phyloP scores from a whole-genome alignment of 2,329 filamentous ascomycete species.

The Knoxdaviesia capensis region DNA sequence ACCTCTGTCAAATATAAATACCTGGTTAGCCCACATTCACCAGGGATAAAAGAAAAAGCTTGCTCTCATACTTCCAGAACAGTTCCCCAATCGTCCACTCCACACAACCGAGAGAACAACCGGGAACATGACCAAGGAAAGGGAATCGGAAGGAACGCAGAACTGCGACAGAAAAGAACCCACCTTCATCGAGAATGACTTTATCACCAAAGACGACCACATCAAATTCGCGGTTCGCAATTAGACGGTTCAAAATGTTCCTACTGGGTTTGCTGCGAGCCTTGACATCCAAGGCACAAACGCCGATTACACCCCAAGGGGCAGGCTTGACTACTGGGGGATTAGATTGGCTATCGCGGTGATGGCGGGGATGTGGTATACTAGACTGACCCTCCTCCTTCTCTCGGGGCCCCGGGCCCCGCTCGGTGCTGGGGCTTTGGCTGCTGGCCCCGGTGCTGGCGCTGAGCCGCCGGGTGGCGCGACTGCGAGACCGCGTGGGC shows the following conservation, averaged over 20 bases:
- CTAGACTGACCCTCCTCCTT: slow-evolving; percentile 29
- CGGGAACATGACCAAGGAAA: neutral
- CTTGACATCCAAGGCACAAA: slow-evolving; percentile 90
- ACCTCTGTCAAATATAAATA: slow-evolving; percentile 31
- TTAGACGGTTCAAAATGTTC: slow-evolving; percentile 84
- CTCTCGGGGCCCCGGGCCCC: slow-evolving; percentile 31
- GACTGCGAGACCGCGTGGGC: slow-evolving; percentile 42
- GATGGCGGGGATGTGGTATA: neutral
- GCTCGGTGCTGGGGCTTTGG: slow-evolving; percentile 58
- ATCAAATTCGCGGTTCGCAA: slow-evolving; percentile 82
- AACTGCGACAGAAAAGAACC: slow-evolving; percentile 7
- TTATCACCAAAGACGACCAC: slow-evolving; percentile 98
- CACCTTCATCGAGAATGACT: slow-evolving; percentile 83
- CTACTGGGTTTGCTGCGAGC: slow-evolving; percentile 91
- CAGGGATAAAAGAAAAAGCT: slow-evolving; percentile 1
- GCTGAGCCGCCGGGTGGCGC: slow-evolving; percentile 56
- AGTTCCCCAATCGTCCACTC: neutral
- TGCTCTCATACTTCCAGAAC: slow-evolving; percentile 2
- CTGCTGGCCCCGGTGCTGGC: slow-evolving; percentile 67
- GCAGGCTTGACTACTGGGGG: slow-evolving; percentile 27
- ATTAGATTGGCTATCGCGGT: slow-evolving; percentile 9
- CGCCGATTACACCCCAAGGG: slow-evolving; percentile 55
- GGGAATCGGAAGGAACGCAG: neutral
- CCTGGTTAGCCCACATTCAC: slow-evolving; percentile 1
- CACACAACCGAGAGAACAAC: neutral